Conservation (phyloP, 176 grass and related monocot species). For the Aechmea fasciata region DNA sequence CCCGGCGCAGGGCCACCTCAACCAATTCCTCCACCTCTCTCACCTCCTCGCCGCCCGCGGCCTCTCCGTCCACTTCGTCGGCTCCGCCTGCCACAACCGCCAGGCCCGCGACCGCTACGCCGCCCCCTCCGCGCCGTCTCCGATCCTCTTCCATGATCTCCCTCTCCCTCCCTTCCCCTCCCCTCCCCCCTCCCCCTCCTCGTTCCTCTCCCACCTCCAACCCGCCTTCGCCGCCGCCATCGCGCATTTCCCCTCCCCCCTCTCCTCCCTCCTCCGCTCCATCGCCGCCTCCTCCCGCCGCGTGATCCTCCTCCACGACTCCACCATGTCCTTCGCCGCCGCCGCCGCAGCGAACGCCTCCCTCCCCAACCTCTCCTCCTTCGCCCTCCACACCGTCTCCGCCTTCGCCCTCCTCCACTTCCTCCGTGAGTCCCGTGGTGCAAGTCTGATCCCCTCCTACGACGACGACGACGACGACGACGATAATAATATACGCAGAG, state of each 20-base stretch:
- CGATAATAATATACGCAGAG: neutral
- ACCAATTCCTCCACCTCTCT: neutral
- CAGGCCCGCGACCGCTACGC: neutral
- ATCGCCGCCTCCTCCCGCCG: slow-evolving; percentile 4
- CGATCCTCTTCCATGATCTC: neutral
- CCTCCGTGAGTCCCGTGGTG: slow-evolving; percentile 6
- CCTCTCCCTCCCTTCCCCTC: neutral
- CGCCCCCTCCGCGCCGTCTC: neutral
- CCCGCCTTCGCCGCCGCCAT: slow-evolving; percentile 12
- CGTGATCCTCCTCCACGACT: slow-evolving; percentile 21
- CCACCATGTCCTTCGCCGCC: slow-evolving; percentile 16
- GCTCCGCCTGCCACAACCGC: neutral
- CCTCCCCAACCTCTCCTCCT: neutral
- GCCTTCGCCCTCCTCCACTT: slow-evolving; percentile 16
- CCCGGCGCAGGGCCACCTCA: neutral
- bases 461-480: neutral
- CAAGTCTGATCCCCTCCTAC: neutral
- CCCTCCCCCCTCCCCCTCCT: neutral
- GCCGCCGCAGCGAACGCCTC: neutral
- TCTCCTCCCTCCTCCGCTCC: slow-evolving; percentile 5
- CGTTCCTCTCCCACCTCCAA: slow-evolving; percentile 1
- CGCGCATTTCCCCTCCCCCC: neutral
- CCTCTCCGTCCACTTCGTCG: slow-evolving; percentile 1
- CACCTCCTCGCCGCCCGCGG: neutral
- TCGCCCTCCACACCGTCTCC: slow-evolving; percentile 25